Evolutionary conservation across 169 alveolate genomes (phyloP), one percentile per base, ranked within the genome.

Genomic region (Plasmodium yoelii): DNA sequence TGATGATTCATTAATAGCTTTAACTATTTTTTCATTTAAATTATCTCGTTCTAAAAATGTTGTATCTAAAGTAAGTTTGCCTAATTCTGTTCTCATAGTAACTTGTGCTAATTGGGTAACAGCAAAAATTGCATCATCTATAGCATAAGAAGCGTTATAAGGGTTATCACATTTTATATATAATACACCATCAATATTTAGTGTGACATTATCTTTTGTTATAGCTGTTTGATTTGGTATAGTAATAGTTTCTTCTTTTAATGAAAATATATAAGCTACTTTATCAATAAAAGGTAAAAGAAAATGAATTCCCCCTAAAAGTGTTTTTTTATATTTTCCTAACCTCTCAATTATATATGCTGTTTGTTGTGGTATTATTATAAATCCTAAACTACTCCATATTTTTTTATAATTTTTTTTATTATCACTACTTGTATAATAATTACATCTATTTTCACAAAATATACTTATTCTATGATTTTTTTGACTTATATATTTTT

Each of bases 41-140:
- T 95, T 94, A 49, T 97, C 99, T 57, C 99, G 84, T 87, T 97
- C 99, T 74, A 97, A 98, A 74, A 98, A 98, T 9, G 99, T 98
- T 67, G 97, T 87, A 91, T 97, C 99, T 53, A 98, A 94, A 4
- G 99, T 95, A n/a, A 97, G 94, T 87, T 97, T 97, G 19, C 99
- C 99, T 68, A 98, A 93, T 73, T 98, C 99, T 44, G 99, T 95
- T 69, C 99, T 93, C 98, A 97, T 97, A 13, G 99, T 96, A n/a
- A 99, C 97, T 90, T 98, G 97, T 5, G 99, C 99, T 71, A 98
- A 92, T 68, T 96, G 98, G 22, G 96, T 96, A 63, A 98, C 96
- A 4, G 99, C 98, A 80, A 89, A 91, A 42, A 95, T 90, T n/a
- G 99, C 99, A 73, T 95, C 96, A 51, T 96, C 97, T 39, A 97